A percentile compares a stretch with the other conserved stretches of the same genome.
Evolutionary conservation across 805 yeast species (phyloP).

Genomic region (Candida boidinii): DNA sequence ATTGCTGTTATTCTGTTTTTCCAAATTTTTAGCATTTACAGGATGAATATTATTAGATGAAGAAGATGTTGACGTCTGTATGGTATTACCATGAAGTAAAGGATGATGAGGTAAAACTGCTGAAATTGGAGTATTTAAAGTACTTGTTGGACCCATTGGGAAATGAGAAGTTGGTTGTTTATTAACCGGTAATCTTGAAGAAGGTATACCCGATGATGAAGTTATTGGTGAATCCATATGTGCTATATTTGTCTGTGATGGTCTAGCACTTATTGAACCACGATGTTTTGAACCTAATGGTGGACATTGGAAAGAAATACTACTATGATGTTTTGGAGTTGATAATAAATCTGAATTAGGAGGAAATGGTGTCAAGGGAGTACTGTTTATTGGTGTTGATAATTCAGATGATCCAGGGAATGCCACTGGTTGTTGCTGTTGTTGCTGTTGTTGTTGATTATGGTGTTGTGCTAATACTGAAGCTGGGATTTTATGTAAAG

Average conservation of each 20-base stretch:
- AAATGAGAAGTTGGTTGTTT: conserved; percentile 4
- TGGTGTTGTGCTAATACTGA: conserved; percentile 1
- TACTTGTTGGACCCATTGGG: neutral
- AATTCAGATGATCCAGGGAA: no score
- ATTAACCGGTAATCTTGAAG: conserved; percentile 17
- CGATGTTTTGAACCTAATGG: conserved; percentile 36
- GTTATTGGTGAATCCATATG: conserved; percentile 14
- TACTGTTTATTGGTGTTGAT: neutral
- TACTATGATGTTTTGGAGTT: conserved; percentile 10
- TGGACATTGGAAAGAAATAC: conserved; percentile 40
- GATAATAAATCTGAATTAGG: conserved; percentile 4
- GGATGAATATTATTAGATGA: no score
- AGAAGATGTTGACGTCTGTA: no score
- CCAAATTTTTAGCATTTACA: no score
- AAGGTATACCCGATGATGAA: conserved; percentile 18
- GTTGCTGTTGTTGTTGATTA: neutral
- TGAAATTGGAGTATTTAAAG: no score
- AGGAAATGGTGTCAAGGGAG: neutral
- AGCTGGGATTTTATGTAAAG: no score
- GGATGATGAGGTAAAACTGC: no score
- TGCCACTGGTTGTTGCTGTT: neutral
- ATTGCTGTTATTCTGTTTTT: no score
- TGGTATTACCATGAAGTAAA: no score
- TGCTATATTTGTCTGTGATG: conserved; percentile 29
- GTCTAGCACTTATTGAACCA: conserved; percentile 49